Evolutionary conservation across 2,329 filamentous ascomycete genomes (phyloP), one percentile per base, ranked within the genome.

Genomic region (Chrysoporthe deuterocubensis): DNA sequence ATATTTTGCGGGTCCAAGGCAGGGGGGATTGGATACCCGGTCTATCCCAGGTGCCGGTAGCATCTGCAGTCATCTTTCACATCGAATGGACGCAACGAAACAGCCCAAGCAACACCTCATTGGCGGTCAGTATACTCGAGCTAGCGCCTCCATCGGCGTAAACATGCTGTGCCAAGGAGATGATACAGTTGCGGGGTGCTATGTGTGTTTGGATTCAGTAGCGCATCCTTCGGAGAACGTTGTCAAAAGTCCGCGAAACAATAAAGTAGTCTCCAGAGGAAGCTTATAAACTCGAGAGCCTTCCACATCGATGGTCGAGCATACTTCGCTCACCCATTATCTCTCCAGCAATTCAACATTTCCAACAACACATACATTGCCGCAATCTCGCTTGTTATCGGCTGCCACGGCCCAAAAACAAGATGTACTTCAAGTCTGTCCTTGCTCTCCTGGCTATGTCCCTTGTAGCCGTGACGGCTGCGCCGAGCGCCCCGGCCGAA

Each of bases 361-460:
- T 4, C 18, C 50, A 54, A 54, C 26, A 37, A 26, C n/a, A 60
- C n/a, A 44, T 32, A 32, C 21, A 54, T 13, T 26, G 3, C 26
- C 11, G 14, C 26, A 14, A 4, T 32, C 21, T 5, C 11, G 6
- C 13, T 32, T 54, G 13, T 6, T 32, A 54, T 34, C 50, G 16
- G 13, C 13, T 32, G 11, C 40, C 37, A 26, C n/a, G n/a, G n/a
- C 13, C 3, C 40, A 8, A n/a, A 57, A 18, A 26, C 37, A 60
- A 60, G n/a, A 60, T 60, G 57, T 44, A 60, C 21, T 43, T 60
- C 40, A 60, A 44, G 40, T 60, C 57, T 21, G 44, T 43, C 57
- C 8, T 60, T 43, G 40, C 57, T 18, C 37, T 60, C 40, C 40
- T 60, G 57, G 57, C 57, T 13, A 44, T 60, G 57, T 60, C 57